Conservation (phyloP, 768 basidiomycete genomes). For the Lyophyllum semitale region DNA sequence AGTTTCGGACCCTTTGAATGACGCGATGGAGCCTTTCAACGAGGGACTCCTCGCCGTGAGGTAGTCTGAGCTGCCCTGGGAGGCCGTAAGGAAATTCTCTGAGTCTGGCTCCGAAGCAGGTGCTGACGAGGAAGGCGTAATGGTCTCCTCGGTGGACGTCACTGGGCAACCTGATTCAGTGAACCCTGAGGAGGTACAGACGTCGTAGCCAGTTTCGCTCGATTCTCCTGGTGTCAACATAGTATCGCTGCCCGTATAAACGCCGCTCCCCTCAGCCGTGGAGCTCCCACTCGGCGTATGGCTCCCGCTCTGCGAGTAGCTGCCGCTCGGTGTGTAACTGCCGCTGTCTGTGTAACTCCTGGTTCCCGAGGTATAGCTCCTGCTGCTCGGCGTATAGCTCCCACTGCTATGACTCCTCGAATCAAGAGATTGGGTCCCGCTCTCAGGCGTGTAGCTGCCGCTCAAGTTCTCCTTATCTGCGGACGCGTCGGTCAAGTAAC, state of each 20-base stretch:
- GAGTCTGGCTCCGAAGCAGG: slow-evolving; percentile 34
- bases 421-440: slow-evolving; percentile 27
- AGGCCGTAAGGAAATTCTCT: slow-evolving; percentile 45
- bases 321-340: slow-evolving; percentile 22
- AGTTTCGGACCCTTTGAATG: slow-evolving; percentile 40
- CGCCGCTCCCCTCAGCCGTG: slow-evolving; percentile 13
- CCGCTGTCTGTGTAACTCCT: slow-evolving; percentile 11
- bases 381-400: slow-evolving; percentile 23
- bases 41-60: slow-evolving; percentile 41
- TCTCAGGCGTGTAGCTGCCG: slow-evolving; percentile 25
- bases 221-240: slow-evolving; percentile 38
- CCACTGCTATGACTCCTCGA: slow-evolving; percentile 26
- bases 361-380: slow-evolving; percentile 12
- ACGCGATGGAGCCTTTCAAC: slow-evolving; percentile 50
- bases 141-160: slow-evolving; percentile 28
- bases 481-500: slow-evolving; percentile 36
- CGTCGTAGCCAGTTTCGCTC: slow-evolving; percentile 54
- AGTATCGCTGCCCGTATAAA: slow-evolving; percentile 23
- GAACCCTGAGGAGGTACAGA: slow-evolving; percentile 54
- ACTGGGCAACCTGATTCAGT: slow-evolving; percentile 36
- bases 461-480: slow-evolving; percentile 62
- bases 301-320: slow-evolving; percentile 26
- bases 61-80: slow-evolving; percentile 56
- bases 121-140: slow-evolving; percentile 34
- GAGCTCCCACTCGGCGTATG: slow-evolving; percentile 18